Evolutionary conservation across 768 basidiomycete genomes (phyloP).

Genomic region (Psilocybe cyanescens): DNA sequence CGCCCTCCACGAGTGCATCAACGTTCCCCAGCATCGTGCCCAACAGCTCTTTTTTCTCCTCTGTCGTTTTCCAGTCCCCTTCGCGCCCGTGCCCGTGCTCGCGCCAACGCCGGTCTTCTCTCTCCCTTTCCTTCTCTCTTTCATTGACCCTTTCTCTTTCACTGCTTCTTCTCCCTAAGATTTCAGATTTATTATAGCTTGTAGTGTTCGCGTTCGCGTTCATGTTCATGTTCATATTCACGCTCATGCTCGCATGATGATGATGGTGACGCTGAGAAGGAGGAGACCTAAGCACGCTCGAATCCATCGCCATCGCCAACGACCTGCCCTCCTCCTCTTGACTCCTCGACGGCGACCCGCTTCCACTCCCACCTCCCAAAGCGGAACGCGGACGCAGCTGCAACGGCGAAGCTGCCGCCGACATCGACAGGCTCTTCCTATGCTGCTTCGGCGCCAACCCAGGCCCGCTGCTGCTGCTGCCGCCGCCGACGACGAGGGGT

Average conservation of each 20-base stretch:
- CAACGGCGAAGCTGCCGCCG: not conserved
- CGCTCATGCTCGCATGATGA: not conserved
- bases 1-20: slow-evolving; percentile 86
- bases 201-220: too few relatives aligned
- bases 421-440: slow-evolving; percentile 24
- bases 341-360: not conserved
- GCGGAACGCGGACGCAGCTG: not conserved
- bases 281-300: not conserved
- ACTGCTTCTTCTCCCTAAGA: too few relatives aligned
- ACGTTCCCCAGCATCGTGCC: slow-evolving; percentile 90
- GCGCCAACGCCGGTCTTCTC: not conserved
- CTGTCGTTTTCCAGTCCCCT: slow-evolving; percentile 56
- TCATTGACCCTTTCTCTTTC: too few relatives aligned
- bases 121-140: not conserved
- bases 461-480: too few relatives aligned
- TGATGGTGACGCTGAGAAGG: too few relatives aligned
- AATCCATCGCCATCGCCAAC: not conserved
- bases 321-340: too few relatives aligned
- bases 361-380: not conserved
- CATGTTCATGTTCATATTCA: too few relatives aligned
- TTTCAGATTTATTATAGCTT: too few relatives aligned
- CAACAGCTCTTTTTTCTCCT: slow-evolving; percentile 83
- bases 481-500: not conserved
- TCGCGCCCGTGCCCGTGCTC: slow-evolving; percentile 20
- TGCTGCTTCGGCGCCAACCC: slow-evolving; percentile 12